Evolutionary conservation across 352 stramenopile genomes (phyloP).

Genomic region (Globisporangium splendens): DNA sequence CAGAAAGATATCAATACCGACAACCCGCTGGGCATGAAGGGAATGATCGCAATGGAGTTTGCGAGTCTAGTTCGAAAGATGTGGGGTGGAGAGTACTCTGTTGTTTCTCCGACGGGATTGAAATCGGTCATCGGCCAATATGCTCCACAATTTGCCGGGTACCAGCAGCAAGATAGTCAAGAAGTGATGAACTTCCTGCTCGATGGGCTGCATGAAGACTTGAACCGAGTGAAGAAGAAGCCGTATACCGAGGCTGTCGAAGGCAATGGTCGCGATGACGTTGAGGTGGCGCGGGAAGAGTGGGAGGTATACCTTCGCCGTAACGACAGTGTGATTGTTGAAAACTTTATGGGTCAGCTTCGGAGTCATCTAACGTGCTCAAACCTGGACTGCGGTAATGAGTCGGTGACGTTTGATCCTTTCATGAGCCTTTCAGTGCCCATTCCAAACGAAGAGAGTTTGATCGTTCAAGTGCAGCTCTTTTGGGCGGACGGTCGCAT

Average conservation of each 20-base stretch:
- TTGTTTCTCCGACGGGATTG: conserved; percentile 70
- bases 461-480: conserved; percentile 56
- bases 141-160: conserved; percentile 85
- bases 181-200: conserved; percentile 92
- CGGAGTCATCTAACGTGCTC: conserved; percentile 86
- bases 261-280: conserved; percentile 58
- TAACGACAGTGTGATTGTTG: conserved; percentile 91
- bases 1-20: conserved; percentile 90
- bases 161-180: conserved; percentile 90
- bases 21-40: conserved; percentile 94
- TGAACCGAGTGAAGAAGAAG: conserved; percentile 86
- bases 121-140: conserved; percentile 86
- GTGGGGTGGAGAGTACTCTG: conserved; percentile 89
- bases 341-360: conserved; percentile 89
- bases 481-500: conserved; percentile 72
- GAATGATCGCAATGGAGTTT: conserved; percentile 95
- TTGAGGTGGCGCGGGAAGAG: conserved; percentile 68
- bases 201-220: conserved; percentile 90
- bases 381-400: conserved; percentile 63
- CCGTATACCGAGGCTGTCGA: conserved; percentile 77
- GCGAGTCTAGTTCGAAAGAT: conserved; percentile 91
- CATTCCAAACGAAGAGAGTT: conserved; percentile 67
- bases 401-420: conserved; percentile 88
- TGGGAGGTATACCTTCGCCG: conserved; percentile 85
- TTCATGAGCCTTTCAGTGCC: conserved; percentile 89